Base-by-base conservation (phyloP, 2,329 filamentous ascomycete genomes). In the Colletotrichum musicola region DNA sequence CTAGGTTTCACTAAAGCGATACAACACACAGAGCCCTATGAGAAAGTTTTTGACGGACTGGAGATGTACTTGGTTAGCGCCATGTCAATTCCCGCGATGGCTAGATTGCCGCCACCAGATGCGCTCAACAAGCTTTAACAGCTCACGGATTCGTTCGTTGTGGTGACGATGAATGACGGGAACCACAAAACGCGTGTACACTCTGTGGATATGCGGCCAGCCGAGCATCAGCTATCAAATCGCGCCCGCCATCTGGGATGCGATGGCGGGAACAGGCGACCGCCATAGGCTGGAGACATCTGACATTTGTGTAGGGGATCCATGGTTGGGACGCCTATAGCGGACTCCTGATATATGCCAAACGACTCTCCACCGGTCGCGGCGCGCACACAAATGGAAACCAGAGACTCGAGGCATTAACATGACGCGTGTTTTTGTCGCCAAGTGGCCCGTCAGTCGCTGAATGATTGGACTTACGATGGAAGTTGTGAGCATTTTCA, bases 171-270 rank as follows among this genome's bases (percentile, higher is more conserved):
- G 55, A 42, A 20, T 20, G 49, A 38, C n/a, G 35, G 62, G 76
- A 74, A 75, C 72, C 68, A 73, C 68, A 60, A 62, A 61, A 71
- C 68, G 64, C 56, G 75, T 75, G 63, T 62, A 69, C 64, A 68
- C n/a, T 49, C 57, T 27, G 57, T 58, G 46, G 49, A 51, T 51
- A 16, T 35, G 46, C 63, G 30, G 25, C 60, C 38, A 22, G 25
- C 46, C 38, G 53, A 42, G 40, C 30, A 35, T 35, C 30, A 42
- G 46, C 46, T 35, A 38, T 50, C 51, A 58, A 58, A 42, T 54
- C 64, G 51, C 40, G 53, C 57, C 27, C 67, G 53, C 67, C 38
- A 44, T 44, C 64, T 22, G 42, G 56, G 47, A 25, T 51, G 42
- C 25, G 56, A 65, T 58, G 57, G 57, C 63, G 60, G 59, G 64